Conservation (phyloP, 2,329 filamentous ascomycete genomes). For the Calycina herbarum region DNA sequence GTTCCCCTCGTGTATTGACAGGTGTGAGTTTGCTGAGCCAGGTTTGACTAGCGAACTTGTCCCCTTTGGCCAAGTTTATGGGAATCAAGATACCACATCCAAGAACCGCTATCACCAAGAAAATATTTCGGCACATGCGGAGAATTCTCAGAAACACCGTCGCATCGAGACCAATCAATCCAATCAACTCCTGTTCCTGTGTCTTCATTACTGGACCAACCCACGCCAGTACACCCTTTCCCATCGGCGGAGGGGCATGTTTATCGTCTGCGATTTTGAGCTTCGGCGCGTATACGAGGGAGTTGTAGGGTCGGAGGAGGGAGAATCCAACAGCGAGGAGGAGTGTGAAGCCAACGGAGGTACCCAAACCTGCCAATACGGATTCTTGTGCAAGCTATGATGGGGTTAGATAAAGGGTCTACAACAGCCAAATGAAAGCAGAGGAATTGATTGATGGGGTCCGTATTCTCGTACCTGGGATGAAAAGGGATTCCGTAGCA, state of each 20-base stretch:
- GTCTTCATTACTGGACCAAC: slow-evolving; percentile 74
- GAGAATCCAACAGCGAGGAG: slow-evolving; percentile 81
- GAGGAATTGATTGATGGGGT: slow-evolving; percentile 1
- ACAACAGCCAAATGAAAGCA: background rate
- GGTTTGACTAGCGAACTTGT: slow-evolving; percentile 34
- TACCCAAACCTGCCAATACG: slow-evolving; percentile 76
- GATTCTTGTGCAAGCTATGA: slow-evolving; percentile 49
- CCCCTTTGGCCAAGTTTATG: slow-evolving; percentile 63
- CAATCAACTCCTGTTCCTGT: slow-evolving; percentile 73
- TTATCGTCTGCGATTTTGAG: slow-evolving; percentile 89
- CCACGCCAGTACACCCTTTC: slow-evolving; percentile 88
- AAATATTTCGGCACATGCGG: slow-evolving; percentile 91
- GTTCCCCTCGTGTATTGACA: slow-evolving; percentile 49
- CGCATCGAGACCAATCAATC: slow-evolving; percentile 88
- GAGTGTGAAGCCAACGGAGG: slow-evolving; percentile 73
- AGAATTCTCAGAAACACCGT: slow-evolving; percentile 86
- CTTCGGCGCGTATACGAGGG: slow-evolving; percentile 90
- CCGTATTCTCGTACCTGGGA: slow-evolving; percentile 23
- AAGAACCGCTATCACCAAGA: slow-evolving; percentile 68
- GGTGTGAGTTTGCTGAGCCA: slow-evolving; percentile 62
- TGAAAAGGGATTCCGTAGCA: slow-evolving; percentile 35
- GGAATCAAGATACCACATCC: slow-evolving; percentile 80
- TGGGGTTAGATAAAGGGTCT: slow-evolving; percentile 16
- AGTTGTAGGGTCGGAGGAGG: slow-evolving; percentile 85
- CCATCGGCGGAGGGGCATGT: slow-evolving; percentile 83